Percentiles rank a stretch among this genome's conserved stretches.
These are phyloP conservation scores for Ophiostoma sp. DNA, from an alignment of 2,329 filamentous ascomycete genomes.

Conservation along the genomic window DNA sequence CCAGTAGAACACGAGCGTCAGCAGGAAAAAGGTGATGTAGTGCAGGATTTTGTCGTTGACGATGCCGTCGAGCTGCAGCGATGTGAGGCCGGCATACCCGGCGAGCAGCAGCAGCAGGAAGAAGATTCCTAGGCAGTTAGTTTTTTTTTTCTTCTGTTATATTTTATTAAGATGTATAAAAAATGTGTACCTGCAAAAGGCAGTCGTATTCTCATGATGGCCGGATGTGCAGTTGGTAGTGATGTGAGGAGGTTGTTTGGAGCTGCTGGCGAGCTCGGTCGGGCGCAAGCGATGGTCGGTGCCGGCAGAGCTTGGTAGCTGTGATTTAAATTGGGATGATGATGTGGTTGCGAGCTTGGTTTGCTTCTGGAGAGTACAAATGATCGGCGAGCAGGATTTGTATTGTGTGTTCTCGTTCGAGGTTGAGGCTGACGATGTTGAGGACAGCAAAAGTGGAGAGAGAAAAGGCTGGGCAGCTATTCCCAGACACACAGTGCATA, in stretches of 20 bases:
- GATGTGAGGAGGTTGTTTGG: conserved; percentile 24
- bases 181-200: conserved; percentile 68
- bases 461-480: conserved; percentile 2
- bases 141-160: neutral
- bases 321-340: too few species aligned
- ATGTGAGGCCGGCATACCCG: conserved; percentile 73
- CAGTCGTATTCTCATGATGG: conserved; percentile 72
- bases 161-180: neutral
- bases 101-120: conserved; percentile 65
- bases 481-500: neutral
- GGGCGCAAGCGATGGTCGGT: neutral
- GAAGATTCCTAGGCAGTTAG: conserved; percentile 54
- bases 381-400: neutral
- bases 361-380: neutral
- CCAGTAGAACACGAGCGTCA: conserved; percentile 93
- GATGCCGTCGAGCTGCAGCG: conserved; percentile 48
- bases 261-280: neutral
- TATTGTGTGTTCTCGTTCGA: neutral
- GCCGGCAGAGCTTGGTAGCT: neutral
- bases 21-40: conserved; percentile 78
- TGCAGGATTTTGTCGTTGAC: conserved; percentile 91
- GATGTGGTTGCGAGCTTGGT: too few species aligned
- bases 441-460: conserved; percentile 8
- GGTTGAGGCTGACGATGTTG: neutral
- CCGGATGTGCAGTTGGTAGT: neutral